Conservation (phyloP, 2,329 filamentous ascomycete species). For the Aquanectria penicillioides region DNA sequence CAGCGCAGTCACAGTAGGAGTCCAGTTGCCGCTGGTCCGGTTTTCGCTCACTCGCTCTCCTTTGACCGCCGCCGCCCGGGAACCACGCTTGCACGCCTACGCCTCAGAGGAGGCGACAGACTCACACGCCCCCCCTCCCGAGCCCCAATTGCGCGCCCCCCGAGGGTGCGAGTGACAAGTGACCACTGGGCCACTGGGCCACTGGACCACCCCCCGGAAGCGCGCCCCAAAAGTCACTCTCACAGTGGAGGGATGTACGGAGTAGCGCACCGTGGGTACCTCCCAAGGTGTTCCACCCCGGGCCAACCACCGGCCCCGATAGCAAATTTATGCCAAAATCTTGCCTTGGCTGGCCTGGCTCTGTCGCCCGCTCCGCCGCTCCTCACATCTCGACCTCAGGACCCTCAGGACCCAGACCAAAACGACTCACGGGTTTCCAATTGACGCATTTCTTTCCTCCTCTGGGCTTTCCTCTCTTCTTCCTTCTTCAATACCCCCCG, state of each 20-base stretch:
- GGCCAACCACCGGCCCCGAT: constrained; percentile 42
- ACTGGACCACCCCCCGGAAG: constrained; percentile 16
- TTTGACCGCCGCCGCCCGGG: constrained; percentile 20
- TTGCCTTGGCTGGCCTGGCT: constrained; percentile 36
- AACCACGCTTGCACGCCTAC: neutral
- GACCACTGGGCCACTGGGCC: constrained; percentile 2
- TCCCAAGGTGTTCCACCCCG: constrained; percentile 29
- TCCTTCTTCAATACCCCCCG: constrained; percentile 23
- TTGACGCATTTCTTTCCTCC: constrained; percentile 40
- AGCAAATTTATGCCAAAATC: constrained; percentile 44
- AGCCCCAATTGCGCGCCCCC: neutral
- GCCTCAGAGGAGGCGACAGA: neutral
- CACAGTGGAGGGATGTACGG: constrained; percentile 3
- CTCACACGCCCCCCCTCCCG: constrained; percentile 9
- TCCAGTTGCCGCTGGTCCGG: constrained; percentile 38
- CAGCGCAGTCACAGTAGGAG: neutral
- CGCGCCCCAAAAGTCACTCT: constrained; percentile 11
- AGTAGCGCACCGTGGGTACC: constrained; percentile 12
- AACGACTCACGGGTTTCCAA: constrained; percentile 35
- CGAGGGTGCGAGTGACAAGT: no score
- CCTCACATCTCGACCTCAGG: constrained; percentile 18
- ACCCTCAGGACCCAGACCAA: constrained; percentile 14
- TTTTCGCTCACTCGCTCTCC: constrained; percentile 32
- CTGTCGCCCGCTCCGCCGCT: constrained; percentile 18
- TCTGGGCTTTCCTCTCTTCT: constrained; percentile 18